These are phyloP conservation scores for Diutina ranongensis DNA, from an alignment of 1,139 yeast genomes.

Conservation along the genomic window DNA sequence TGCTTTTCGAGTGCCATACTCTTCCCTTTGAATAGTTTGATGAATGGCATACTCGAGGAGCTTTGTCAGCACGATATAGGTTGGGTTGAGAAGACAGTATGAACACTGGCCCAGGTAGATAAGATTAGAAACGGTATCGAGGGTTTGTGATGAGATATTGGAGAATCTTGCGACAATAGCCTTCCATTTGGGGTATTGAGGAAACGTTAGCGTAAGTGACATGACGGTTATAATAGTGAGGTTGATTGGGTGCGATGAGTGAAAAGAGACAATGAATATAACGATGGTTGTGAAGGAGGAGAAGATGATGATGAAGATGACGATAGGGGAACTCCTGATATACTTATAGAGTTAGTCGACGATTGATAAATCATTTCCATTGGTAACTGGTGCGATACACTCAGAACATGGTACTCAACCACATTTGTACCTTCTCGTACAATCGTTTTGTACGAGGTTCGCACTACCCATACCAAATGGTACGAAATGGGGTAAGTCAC, in stretches of 20 bases:
- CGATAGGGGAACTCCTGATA: no score
- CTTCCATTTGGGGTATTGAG: slow-evolving; percentile 22
- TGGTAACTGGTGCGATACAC: no score
- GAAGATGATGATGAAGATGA: no score
- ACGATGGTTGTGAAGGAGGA: no score
- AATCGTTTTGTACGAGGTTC: no score
- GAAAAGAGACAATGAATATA: no score
- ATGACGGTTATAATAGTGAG: neutral
- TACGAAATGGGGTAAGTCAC: no score
- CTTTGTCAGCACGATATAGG: slow-evolving; percentile 25
- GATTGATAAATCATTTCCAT: no score
- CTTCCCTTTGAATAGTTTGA: slow-evolving; percentile 22
- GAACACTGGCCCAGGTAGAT: slow-evolving; percentile 23
- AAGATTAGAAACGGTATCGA: slow-evolving; percentile 20
- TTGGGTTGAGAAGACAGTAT: slow-evolving; percentile 29
- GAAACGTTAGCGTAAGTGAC: slow-evolving; percentile 14
- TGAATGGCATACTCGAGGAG: slow-evolving; percentile 25
- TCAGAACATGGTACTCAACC: no score
- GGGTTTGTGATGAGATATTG: slow-evolving; percentile 13
- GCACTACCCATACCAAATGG: no score
- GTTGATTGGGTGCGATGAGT: neutral
- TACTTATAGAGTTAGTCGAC: no score
- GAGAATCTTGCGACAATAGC: slow-evolving; percentile 16
- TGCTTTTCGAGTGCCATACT: slow-evolving; percentile 22
- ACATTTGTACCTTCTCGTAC: no score